A percentile compares a stretch with the other conserved stretches of the same genome.
Evolutionary conservation across 2,329 filamentous ascomycete genomes (phyloP).

Genomic region (Apiospora aurea): DNA sequence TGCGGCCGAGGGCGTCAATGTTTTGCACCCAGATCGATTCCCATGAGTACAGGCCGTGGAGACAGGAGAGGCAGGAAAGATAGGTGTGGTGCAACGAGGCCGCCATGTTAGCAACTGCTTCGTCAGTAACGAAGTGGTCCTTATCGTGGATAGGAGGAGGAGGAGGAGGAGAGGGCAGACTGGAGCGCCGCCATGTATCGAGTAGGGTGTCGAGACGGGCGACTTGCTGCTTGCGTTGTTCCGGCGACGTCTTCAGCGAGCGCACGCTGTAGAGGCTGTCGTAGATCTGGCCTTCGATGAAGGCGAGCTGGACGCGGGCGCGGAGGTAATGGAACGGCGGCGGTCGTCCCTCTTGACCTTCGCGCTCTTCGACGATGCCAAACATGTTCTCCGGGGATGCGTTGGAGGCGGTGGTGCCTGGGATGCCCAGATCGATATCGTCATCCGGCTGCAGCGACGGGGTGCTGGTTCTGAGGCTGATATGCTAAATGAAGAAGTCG

Average conservation of each 20-base stretch:
- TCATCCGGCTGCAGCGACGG: slow-evolving; percentile 49
- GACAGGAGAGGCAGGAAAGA: slow-evolving; percentile 44
- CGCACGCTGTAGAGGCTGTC: slow-evolving; percentile 47
- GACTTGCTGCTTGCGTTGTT: slow-evolving; percentile 42
- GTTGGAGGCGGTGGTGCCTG: slow-evolving; percentile 34
- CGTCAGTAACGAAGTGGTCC: slow-evolving; percentile 43
- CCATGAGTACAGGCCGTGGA: slow-evolving; percentile 49
- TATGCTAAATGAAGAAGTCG: slow-evolving; percentile 36
- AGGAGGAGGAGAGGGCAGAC: neutral
- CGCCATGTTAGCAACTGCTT: slow-evolving; percentile 33
- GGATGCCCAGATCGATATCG: slow-evolving; percentile 50
- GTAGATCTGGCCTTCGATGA: slow-evolving; percentile 50
- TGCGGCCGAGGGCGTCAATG: slow-evolving; percentile 40
- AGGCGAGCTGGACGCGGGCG: slow-evolving; percentile 47
- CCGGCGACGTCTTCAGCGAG: slow-evolving; percentile 34
- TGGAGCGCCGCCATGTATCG: slow-evolving; percentile 44
- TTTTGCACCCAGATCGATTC: slow-evolving; percentile 47
- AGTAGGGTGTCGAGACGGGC: slow-evolving; percentile 39
- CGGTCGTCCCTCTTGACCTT: slow-evolving; percentile 45
- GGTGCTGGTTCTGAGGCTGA: slow-evolving; percentile 45
- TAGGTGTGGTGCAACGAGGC: slow-evolving; percentile 47
- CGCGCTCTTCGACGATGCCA: slow-evolving; percentile 35
- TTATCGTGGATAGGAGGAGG: slow-evolving; percentile 37
- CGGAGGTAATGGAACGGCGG: slow-evolving; percentile 48
- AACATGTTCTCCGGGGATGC: slow-evolving; percentile 35